Evolutionary conservation across 345 rosid species (phyloP).

Genomic region (Linum tenue): DNA sequence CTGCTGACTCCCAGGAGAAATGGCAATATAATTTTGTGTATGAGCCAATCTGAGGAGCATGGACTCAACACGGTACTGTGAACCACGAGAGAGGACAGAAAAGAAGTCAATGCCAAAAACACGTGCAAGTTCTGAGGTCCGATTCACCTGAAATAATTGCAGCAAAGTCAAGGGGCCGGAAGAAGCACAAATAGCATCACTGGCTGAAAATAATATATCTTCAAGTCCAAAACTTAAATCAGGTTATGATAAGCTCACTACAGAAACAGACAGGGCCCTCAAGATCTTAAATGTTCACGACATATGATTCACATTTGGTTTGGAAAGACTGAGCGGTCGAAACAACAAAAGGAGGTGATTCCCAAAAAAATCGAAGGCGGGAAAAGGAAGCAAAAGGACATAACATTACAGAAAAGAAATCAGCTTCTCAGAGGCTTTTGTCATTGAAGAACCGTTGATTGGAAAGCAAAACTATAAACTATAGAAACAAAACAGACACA

Average conservation of each 20-base stretch:
- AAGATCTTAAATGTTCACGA: no score
- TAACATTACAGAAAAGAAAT: no score
- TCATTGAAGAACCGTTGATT: no score
- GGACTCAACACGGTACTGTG: slow-evolving; percentile 95
- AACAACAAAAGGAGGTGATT: no score
- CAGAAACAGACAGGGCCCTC: no score
- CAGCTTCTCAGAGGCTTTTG: no score
- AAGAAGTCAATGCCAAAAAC: slow-evolving; percentile 94
- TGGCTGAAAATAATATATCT: neutral
- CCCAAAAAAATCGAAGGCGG: no score
- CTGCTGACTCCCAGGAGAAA: slow-evolving; percentile 94
- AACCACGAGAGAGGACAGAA: slow-evolving; percentile 97
- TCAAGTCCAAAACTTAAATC: neutral
- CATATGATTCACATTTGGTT: no score
- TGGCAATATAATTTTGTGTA: slow-evolving; percentile 83
- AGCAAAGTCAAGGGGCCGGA: neutral
- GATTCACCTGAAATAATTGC: slow-evolving; percentile 64
- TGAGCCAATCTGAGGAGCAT: slow-evolving; percentile 94
- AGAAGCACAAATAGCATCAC: neutral
- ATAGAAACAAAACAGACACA: no score
- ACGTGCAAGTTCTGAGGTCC: slow-evolving; percentile 97
- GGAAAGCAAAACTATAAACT: no score
- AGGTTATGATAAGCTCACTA: neutral
- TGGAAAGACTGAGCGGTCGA: no score
- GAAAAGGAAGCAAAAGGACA: no score